Evolutionary conservation across 164 flowering plant genomes (phyloP), one percentile per base, ranked within the genome.

Genomic region (Echeveria elegans): DNA sequence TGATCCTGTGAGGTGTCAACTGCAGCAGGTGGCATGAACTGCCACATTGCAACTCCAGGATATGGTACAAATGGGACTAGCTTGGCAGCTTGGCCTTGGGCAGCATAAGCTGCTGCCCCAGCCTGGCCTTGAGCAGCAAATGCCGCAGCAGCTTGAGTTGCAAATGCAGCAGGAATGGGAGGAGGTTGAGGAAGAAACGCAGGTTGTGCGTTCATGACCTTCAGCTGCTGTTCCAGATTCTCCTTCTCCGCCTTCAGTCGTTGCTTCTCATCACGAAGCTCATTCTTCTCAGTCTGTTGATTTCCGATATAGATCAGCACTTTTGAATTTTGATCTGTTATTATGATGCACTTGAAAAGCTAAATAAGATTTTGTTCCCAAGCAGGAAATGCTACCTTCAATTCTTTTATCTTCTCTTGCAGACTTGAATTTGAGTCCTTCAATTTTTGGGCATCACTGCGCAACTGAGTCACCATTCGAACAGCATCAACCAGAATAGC

Each of bases 251-350:
- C 73, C 79, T 90, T 92, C 5, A 90, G 78, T 82, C 86, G 83
- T 74, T 83, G 90, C 77, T 92, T 92, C 80, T 92, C 96, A 66
- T 92, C 95, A 29, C 95, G 95, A 62, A 89, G 88, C 79, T 92
- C 98, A 72, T 82, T 92, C 75, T 92, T 92, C 82, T 90, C 96
- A 28, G 76, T 72, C 98, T 92, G 69, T 60, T 72, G 18, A 67
- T 53, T 58, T 67, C 16, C 6, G 26, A 30, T 15, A 50, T 28
- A 23, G 2, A 29, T 48, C 43, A 50, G 31, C 28, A 6, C 19
- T 19, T 26, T 11, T 66, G 19, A 6, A n/a, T 19, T 26, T 11
- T 66, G 19, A 19, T 12, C 38, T 48, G 38, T 30, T 36, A 0
- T 53, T n/a, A 53, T 7, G 31, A 93, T 24, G 60, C 16, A 10